Conservation (phyloP, 768 basidiomycete species). For the Leccinum variicolor region DNA sequence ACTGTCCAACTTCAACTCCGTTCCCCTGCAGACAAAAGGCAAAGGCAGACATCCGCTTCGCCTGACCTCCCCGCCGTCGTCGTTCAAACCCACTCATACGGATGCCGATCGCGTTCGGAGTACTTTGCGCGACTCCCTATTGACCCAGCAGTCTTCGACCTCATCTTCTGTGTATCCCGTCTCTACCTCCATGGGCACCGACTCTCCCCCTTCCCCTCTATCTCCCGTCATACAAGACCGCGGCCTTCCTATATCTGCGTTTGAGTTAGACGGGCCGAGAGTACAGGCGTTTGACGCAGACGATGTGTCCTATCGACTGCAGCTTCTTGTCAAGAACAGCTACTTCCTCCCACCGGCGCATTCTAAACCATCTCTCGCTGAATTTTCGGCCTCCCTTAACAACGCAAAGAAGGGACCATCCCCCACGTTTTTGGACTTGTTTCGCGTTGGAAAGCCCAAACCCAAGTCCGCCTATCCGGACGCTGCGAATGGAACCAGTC, state of each 20-base stretch:
- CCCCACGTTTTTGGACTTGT: slow-evolving; percentile 63
- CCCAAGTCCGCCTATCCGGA: slow-evolving; percentile 59
- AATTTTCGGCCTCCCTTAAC: slow-evolving; percentile 44
- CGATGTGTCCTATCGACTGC: slow-evolving; percentile 82
- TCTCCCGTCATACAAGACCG: slow-evolving; percentile 46
- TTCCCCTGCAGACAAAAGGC: slow-evolving; percentile 28
- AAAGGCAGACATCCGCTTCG: slow-evolving; percentile 36
- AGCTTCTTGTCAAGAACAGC: slow-evolving; percentile 80
- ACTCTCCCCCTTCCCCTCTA: slow-evolving; percentile 61
- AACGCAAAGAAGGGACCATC: slow-evolving; percentile 43
- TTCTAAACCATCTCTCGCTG: slow-evolving; percentile 69
- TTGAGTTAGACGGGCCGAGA: slow-evolving; percentile 47
- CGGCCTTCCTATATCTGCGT: slow-evolving; percentile 44
- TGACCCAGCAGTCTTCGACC: slow-evolving; percentile 63
- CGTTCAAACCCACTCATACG: slow-evolving; percentile 26
- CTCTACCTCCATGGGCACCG: slow-evolving; percentile 64
- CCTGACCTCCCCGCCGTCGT: slow-evolving; percentile 33
- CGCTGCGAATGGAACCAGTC: slow-evolving; percentile 35
- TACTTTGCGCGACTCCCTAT: slow-evolving; percentile 51
- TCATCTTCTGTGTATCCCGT: slow-evolving; percentile 78
- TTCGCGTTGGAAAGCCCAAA: slow-evolving; percentile 64
- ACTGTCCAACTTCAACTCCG: slow-evolving; percentile 15
- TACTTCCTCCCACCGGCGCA: slow-evolving; percentile 90
- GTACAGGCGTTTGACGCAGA: slow-evolving; percentile 59
- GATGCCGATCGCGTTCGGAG: slow-evolving; percentile 44